These are phyloP conservation scores for Cyclocybe aegerita DNA, from an alignment of 768 basidiomycete genomes.

Conservation along the genomic window DNA sequence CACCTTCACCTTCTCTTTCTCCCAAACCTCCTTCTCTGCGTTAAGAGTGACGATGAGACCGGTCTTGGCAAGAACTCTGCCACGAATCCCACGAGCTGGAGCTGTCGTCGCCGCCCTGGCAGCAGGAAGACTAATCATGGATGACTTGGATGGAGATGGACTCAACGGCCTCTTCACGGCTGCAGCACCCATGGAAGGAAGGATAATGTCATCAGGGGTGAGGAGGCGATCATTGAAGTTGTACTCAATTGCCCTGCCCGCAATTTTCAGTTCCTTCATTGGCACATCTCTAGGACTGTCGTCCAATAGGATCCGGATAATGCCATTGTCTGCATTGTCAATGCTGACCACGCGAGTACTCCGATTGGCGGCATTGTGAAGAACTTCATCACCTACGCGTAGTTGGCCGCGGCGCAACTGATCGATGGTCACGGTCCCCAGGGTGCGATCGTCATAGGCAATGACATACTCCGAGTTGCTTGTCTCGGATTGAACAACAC, in stretches of 20 bases:
- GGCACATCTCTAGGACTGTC: constrained; percentile 33
- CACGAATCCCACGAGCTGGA: constrained; percentile 22
- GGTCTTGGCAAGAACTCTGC: constrained; percentile 43
- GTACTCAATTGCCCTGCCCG: constrained; percentile 44
- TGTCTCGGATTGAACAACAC: constrained; percentile 43
- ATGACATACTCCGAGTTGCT: constrained; percentile 40
- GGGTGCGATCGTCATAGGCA: constrained; percentile 66
- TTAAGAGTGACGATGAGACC: constrained; percentile 62
- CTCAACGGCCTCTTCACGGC: constrained; percentile 32
- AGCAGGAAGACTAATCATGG: constrained; percentile 37
- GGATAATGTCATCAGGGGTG: constrained; percentile 34
- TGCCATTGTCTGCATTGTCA: constrained; percentile 23
- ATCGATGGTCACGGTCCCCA: constrained; percentile 44
- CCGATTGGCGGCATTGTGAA: constrained; percentile 30
- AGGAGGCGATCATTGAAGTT: constrained; percentile 57
- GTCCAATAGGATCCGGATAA: constrained; percentile 39
- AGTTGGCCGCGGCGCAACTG: constrained; percentile 56
- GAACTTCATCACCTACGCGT: constrained; percentile 55
- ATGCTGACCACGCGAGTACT: constrained; percentile 33
- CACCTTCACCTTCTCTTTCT: constrained; percentile 42
- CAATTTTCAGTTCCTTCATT: constrained; percentile 46
- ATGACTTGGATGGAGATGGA: constrained; percentile 50
- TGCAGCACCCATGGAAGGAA: constrained; percentile 31
- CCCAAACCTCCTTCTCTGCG: constrained; percentile 32
- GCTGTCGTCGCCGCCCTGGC: no score